Percentiles rank a stretch among this genome's conserved stretches.
Conservation (phyloP, 768 basidiomycete genomes). For the Mycena maculata region DNA sequence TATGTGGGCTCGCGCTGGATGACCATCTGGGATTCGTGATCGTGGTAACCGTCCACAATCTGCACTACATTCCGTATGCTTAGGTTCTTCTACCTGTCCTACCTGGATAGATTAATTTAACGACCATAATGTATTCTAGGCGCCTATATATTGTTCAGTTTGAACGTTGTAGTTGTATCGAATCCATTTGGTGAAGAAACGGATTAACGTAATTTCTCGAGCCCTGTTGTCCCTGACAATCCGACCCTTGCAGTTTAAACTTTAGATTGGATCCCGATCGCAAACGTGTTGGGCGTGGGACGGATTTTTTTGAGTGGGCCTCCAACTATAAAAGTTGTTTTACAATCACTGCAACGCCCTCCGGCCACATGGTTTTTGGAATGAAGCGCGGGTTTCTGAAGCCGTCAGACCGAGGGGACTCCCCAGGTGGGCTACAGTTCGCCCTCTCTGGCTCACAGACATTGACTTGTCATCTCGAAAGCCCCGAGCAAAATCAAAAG, state of each 20-base stretch:
- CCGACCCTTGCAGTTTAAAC: slow-evolving; percentile 16
- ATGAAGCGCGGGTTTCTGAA: slow-evolving; percentile 31
- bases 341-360: too few relatives aligned
- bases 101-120: too few relatives aligned
- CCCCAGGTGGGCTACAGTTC: slow-evolving; percentile 13
- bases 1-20: slow-evolving; percentile 26
- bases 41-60: slow-evolving; percentile 11
- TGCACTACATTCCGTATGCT: slow-evolving; percentile 29
- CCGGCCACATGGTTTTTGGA: slow-evolving; percentile 4
- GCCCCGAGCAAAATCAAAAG: not conserved
- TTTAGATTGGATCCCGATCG: not conserved
- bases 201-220: not conserved
- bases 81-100: not conserved
- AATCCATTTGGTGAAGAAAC: too few relatives aligned
- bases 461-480: not conserved
- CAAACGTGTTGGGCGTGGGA: slow-evolving; percentile 18
- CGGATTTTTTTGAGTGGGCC: not conserved
- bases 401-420: not conserved
- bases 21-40: slow-evolving; percentile 27
- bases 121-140: too few relatives aligned
- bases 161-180: too few relatives aligned
- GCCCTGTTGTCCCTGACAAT: not conserved
- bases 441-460: too few relatives aligned
- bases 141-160: too few relatives aligned
- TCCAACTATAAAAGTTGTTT: too few relatives aligned